These are phyloP conservation scores for Ascochyta koolunga DNA, from an alignment of 2,329 filamentous ascomycete genomes.

Conservation along the genomic window DNA sequence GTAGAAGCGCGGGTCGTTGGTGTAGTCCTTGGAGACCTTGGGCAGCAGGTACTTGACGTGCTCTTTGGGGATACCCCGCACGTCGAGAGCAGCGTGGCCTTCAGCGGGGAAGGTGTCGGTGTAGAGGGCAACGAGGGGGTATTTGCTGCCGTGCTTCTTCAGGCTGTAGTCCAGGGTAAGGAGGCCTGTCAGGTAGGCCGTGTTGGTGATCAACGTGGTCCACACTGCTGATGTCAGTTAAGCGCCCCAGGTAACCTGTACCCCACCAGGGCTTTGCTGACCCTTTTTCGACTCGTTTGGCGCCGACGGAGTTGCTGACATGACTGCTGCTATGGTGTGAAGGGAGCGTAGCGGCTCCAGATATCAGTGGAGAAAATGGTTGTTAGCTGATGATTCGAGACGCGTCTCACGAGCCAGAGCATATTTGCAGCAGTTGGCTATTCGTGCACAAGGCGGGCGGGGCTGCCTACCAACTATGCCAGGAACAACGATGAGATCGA, in stretches of 20 bases:
- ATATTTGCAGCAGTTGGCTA: conserved; percentile 4
- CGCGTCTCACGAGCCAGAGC: not conserved
- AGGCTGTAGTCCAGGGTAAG: conserved; percentile 82
- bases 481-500: conserved; percentile 3
- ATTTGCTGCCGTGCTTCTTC: conserved; percentile 67
- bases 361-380: not conserved
- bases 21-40: conserved; percentile 68
- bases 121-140: conserved; percentile 83
- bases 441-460: conserved; percentile 5
- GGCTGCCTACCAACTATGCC: no score
- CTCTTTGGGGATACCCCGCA: conserved; percentile 71
- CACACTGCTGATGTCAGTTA: conserved; percentile 65
- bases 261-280: conserved; percentile 13
- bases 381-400: not conserved
- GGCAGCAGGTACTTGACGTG: conserved; percentile 76
- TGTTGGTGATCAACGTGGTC: conserved; percentile 87
- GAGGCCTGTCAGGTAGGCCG: conserved; percentile 79
- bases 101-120: conserved; percentile 74
- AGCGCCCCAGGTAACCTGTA: conserved; percentile 15
- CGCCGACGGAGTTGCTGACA: conserved; percentile 27
- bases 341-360: not conserved
- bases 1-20: conserved; percentile 81
- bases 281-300: conserved; percentile 49
- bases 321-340: not conserved
- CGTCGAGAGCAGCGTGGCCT: conserved; percentile 71